Evolutionary conservation across 257 asterid genomes (phyloP), one percentile per base, ranked within the genome.

Genomic region (Osmanthus fragrans): DNA sequence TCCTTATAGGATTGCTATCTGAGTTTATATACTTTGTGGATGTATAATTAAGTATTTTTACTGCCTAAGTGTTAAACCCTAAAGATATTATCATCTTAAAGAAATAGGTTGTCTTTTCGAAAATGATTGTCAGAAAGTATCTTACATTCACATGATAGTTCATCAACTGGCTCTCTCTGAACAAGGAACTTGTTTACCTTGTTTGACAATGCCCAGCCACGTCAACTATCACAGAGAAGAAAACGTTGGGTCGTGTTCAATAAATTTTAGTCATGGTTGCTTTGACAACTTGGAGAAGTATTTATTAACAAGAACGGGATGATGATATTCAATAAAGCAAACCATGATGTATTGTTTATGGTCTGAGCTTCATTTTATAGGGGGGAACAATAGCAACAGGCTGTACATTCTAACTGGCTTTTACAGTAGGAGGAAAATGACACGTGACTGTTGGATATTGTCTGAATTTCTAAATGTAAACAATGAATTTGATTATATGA

Each of bases 261-360:
- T 42, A 42, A 42, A 42, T 42, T 42, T 13, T 40, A 40, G 51
- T 42, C 51, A 12, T 42, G 16, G n/a, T 25, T 74, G 74, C 74
- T 78, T 45, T 66, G 13, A 36, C 37, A 30, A 33, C 71, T 70
- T 39, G 36, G 37, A 54, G 18, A 34, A 58, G 37, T 56, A 63
- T 63, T 25, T 68, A 51, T 54, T 73, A 45, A 42, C 34, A 33
- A 2, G 70, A 58, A 45, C 32, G 66, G 30, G 73, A 49, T 72
- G 70, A 34, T 76, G 33, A 40, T 36, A 77, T 36, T 76, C 72
- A 56, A 16, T 13, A 7, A 56, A 77, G 77, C 70, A 54, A 81
- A 81, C 16, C 33, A 67, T 77, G 25, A 25, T 9, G 5, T 67
- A n/a, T 39, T 51, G 60, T 77, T 56, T 21, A 21, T 19, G 25